Evolutionary conservation across 2,329 filamentous ascomycete genomes (phyloP).

Genomic region (Hirsutella minnesotensis): DNA sequence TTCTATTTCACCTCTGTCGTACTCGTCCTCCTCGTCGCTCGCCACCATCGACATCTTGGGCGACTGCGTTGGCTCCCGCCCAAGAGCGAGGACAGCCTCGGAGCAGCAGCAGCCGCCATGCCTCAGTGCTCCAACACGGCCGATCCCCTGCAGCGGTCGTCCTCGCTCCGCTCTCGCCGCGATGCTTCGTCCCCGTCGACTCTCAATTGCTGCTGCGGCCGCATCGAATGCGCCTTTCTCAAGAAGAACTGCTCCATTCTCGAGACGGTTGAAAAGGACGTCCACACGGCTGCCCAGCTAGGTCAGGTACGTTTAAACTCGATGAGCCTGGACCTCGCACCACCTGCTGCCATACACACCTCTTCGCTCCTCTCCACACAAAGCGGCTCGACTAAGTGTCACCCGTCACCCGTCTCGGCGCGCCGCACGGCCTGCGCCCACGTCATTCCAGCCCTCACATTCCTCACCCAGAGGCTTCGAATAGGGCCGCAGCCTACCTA

Average conservation of each 20-base stretch:
- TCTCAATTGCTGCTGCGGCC: constrained; percentile 75
- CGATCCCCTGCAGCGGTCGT: background rate
- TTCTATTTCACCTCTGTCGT: background rate
- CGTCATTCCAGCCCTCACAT: background rate
- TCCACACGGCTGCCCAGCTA: constrained; percentile 73
- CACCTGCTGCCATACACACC: background rate
- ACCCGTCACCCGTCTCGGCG: background rate
- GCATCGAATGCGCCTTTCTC: constrained; percentile 65
- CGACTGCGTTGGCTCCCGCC: constrained; percentile 2
- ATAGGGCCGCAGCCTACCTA: background rate
- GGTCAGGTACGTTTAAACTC: constrained; percentile 62
- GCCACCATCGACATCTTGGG: background rate
- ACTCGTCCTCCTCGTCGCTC: background rate
- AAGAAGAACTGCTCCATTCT: constrained; percentile 69
- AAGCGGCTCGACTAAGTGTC: background rate
- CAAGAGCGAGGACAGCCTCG: background rate
- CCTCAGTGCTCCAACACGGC: constrained; percentile 10
- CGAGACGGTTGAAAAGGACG: constrained; percentile 74
- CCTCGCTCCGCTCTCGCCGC: constrained; percentile 10
- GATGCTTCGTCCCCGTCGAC: constrained; percentile 16
- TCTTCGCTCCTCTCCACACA: background rate
- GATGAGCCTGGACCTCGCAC: background rate
- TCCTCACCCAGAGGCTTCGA: background rate
- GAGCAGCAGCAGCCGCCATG: constrained; percentile 4
- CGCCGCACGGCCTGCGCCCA: background rate